A percentile compares a stretch with the other conserved stretches of the same genome.
These are phyloP conservation scores for Aegilops umbellulata DNA, from an alignment of 176 grass and related monocot species.

Conservation along the genomic window DNA sequence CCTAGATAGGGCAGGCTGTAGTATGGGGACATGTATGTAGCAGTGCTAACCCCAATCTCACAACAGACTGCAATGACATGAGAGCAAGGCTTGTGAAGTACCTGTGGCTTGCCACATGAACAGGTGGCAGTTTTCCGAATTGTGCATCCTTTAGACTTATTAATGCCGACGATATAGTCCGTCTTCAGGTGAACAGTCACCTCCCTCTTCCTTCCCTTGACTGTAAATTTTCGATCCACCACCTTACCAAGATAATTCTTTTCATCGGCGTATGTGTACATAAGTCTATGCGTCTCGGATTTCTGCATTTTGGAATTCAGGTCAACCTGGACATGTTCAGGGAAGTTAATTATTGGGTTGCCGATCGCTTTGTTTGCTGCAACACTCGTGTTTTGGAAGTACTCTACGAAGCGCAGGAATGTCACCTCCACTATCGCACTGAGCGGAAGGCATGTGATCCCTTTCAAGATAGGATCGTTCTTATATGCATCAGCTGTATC, in stretches of 20 bases:
- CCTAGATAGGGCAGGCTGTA: neutral
- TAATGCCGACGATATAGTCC: neutral
- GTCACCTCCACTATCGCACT: conserved; percentile 13
- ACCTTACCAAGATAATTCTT: neutral
- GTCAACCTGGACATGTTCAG: neutral
- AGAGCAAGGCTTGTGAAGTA: conserved; percentile 13
- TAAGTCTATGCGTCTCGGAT: neutral
- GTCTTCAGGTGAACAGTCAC: neutral
- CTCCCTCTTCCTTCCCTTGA: neutral
- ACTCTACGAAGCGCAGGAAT: neutral
- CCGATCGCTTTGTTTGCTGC: conserved; percentile 21
- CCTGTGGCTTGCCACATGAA: neutral
- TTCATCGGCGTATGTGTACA: neutral
- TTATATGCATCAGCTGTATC: neutral
- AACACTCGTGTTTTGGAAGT: neutral
- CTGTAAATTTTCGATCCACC: neutral
- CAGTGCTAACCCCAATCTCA: neutral
- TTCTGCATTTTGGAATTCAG: conserved; percentile 30
- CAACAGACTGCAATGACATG: conserved; percentile 13
- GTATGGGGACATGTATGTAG: conserved; percentile 15
- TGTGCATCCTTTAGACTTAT: neutral
- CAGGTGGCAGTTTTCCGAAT: neutral
- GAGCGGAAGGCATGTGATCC: conserved; percentile 20
- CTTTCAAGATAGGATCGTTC: conserved; percentile 15
- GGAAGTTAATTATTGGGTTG: conserved; percentile 13